phyloP scores from a whole-genome alignment of 2,329 filamentous ascomycete genomes.

The Ophiostoma sp. region DNA sequence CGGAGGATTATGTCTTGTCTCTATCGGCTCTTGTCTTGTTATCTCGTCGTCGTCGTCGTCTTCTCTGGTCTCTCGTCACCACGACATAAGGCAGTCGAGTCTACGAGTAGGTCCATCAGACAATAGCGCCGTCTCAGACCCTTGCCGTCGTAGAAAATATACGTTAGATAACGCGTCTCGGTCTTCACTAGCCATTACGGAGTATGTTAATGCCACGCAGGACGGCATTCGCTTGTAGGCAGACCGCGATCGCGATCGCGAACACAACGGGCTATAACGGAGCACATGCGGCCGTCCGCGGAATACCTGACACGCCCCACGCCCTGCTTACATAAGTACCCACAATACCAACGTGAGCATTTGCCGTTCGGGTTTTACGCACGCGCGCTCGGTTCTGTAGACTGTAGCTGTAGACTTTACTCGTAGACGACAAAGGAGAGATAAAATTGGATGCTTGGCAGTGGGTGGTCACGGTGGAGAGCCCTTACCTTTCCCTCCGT shows the following conservation, averaged over 20 bases:
- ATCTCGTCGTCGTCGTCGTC: no score
- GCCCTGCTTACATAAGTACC: background rate
- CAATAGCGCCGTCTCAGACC: no score
- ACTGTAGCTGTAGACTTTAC: no score
- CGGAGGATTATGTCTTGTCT: no score
- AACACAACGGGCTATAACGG: background rate
- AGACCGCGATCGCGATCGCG: background rate
- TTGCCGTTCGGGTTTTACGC: conserved; percentile 12
- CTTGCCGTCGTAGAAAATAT: no score
- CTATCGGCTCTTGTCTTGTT: no score
- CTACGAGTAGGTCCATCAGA: no score
- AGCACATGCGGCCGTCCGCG: background rate
- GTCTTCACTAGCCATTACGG: background rate
- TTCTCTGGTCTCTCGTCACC: no score
- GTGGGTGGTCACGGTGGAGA: background rate
- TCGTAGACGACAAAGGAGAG: background rate
- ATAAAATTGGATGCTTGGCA: conserved; percentile 1
- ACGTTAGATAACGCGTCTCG: no score
- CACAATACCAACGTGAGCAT: background rate
- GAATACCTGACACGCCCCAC: no score
- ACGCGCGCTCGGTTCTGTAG: conserved; percentile 2
- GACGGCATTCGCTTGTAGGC: background rate
- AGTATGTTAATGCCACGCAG: background rate
- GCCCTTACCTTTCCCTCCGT: background rate
- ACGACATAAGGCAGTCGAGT: no score